Percentiles rank a stretch among this genome's conserved stretches.
Conservation (phyloP, 306 rosid genomes). For the Dryas alaskensis region DNA sequence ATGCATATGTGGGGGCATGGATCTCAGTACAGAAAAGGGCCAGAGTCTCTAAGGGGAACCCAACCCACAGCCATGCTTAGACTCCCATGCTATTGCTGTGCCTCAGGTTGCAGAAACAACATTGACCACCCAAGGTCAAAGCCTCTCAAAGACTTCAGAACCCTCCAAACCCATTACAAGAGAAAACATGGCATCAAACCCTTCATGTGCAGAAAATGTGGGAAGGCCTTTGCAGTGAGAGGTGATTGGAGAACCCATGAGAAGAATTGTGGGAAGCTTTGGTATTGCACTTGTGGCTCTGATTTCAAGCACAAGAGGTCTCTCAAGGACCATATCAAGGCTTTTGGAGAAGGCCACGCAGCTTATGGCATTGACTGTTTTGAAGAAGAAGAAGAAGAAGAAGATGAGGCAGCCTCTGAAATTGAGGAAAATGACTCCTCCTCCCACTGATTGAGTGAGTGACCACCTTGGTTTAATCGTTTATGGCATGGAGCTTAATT, state of each 20-base stretch:
- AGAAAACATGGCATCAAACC: conserved; percentile 91
- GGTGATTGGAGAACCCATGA: conserved; percentile 99
- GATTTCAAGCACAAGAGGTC: conserved; percentile 94
- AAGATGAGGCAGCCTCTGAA: conserved; percentile 59
- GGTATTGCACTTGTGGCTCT: conserved; percentile 95
- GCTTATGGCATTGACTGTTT: conserved; percentile 68
- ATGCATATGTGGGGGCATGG: conserved; percentile 99
- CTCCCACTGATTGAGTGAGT: conserved; percentile 28
- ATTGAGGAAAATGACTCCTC: conserved; percentile 51
- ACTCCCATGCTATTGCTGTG: conserved; percentile 89
- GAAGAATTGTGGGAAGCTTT: conserved; percentile 91
- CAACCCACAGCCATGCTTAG: conserved; percentile 97
- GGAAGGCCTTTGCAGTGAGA: conserved; percentile 90
- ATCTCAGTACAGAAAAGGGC: conserved; percentile 87
- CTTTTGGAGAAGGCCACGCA: conserved; percentile 76
- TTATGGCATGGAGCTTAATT: conserved; percentile 8
- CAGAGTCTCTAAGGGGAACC: conserved; percentile 83
- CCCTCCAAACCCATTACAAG: conserved; percentile 96
- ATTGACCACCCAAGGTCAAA: conserved; percentile 88
- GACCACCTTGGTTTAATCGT: not conserved
- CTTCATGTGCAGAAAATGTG: conserved; percentile 79
- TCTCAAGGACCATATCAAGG: conserved; percentile 84
- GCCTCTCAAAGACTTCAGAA: conserved; percentile 83
- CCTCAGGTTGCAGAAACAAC: conserved; percentile 85
- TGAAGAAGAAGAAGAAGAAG: conserved; percentile 53